Base-by-base conservation (phyloP, 148 eudicot genomes). In the Pouteria glomerata region DNA sequence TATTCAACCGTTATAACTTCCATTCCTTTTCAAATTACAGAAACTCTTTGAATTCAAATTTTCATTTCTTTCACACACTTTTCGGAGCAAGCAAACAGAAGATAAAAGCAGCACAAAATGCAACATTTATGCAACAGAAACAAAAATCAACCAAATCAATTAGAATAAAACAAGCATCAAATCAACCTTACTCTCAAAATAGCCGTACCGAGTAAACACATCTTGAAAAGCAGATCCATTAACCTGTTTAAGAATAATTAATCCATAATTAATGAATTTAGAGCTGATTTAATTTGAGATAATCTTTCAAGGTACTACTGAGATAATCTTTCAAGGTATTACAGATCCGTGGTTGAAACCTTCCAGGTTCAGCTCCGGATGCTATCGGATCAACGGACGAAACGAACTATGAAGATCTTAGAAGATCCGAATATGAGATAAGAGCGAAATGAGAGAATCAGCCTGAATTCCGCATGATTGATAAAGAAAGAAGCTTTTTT, bases 361-460 rank as follows among this genome's bases (percentile, higher is more conserved):
- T 45, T 65, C 69, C 53, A 65, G 67, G 67, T 63, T 21, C 27
- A 63, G 50, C 67, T 63, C 50, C 67, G 31, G 19, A 63, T 23
- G 8, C 8, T 21, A 65, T 65, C 69, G 53, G 34, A 45, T 23
- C 69, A 62, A 29, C 58, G 30, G 24, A 2, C 29, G 30, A 18
- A 62, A 21, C 47, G 29, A 62, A 35, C 66, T 26, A 27, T 15
- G 61, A 57, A 57, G 61, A 27, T 66, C 70, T 41, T 4, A 50
- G 42, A 58, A 47, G 74, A 57, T 42, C 66, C 74, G 74, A 71
- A 71, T 71, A 53, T 58, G 74, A 58, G 53, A 39, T 57, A 48
- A 29, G 19, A 71, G 41, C 52, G 47, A 73, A 68, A 27, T 18
- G 14, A 66, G 0, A 62, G 75, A 77, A 77, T 77, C 77, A 71